Percentiles rank a stretch among this genome's conserved stretches.
Evolutionary conservation across 257 asterid species (phyloP).

Genomic region (Anisodus acutangulus): DNA sequence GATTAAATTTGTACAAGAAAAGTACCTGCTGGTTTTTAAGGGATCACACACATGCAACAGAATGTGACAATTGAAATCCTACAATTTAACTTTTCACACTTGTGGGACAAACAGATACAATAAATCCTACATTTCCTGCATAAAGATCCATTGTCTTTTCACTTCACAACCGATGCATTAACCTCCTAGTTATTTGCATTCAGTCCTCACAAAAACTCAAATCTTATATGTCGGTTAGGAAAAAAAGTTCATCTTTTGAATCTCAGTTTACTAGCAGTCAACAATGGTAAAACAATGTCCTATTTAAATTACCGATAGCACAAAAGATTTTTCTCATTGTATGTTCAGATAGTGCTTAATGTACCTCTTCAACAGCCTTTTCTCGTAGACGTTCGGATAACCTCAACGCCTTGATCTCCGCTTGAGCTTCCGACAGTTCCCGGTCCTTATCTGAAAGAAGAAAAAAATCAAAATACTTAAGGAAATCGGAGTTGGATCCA

Average conservation of each 20-base stretch:
- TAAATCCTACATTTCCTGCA: conserved; percentile 7
- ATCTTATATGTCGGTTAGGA: too few species aligned
- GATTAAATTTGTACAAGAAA: not conserved
- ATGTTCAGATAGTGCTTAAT: not conserved
- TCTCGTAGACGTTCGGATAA: conserved; percentile 79
- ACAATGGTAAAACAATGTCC: not conserved
- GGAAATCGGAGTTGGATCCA: conserved; percentile 68
- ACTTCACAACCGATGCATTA: conserved; percentile 2
- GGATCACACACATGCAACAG: not conserved
- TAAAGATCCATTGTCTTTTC: not conserved
- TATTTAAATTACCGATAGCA: too few species aligned
- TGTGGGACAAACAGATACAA: conserved; percentile 12
- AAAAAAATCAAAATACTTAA: not conserved
- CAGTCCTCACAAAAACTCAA: not conserved
- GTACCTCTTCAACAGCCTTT: conserved; percentile 97
- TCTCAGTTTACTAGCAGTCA: not conserved
- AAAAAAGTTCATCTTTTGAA: not conserved
- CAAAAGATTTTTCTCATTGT: not conserved
- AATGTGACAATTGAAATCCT: not conserved
- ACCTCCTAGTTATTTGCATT: conserved; percentile 6
- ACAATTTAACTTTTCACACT: not conserved
- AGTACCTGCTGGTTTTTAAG: not conserved
- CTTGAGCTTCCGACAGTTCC: conserved; percentile 80
- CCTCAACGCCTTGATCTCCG: conserved; percentile 81
- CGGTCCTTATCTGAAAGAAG: conserved; percentile 71